Evolutionary conservation across 2,329 filamentous ascomycete species (phyloP), one percentile per base, ranked within the genome.

Genomic region (Xylaria sp.): DNA sequence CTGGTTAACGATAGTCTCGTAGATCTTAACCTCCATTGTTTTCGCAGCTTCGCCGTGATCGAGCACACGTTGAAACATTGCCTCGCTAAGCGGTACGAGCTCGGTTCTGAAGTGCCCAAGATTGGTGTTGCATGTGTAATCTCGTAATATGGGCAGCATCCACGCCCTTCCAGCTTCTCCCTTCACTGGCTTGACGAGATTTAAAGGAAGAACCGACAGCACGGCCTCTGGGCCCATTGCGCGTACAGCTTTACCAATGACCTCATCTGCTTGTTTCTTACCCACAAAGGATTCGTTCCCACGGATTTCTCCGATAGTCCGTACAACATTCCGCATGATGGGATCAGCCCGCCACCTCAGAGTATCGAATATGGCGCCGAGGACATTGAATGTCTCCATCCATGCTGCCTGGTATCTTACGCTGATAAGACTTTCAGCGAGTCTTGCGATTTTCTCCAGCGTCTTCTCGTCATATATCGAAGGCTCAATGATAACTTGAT

Each of bases 1-100:
- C 78, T 99, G 96, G 74, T 97, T 92, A 9, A 99, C 93, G 4
- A 99, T 85, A 0, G 96, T 98, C 82, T 99, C 78, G 69, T 79
- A 99, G 68, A 99, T 97, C 85, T 99, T 99, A 78, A 96, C 88
- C 79, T 98, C 94, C 87, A 97, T 94, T 0, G 94, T 96, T 85
- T 97, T 98, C 78, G 95, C 92, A 15, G 89, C 90, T 25, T 88
- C 84, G 15, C 92, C 93, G 75, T 97, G 92, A 70, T 97, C 91
- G 56, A 97, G 84, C 5, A 98, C 92, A 73, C 89, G 90, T 79
- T 98, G 93, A 80, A 95, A 98, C 85, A 99, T 92, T 59, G 88
- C 83, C 79, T 97, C 92, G 78, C 95, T 98, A 28, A 99, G 84
- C 18, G 96, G 94, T 6, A 98, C 90, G 80, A 99, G 90, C 76